phyloP scores from a whole-genome alignment of 2,329 filamentous ascomycete species.

The Xylariaceae sp. region DNA sequence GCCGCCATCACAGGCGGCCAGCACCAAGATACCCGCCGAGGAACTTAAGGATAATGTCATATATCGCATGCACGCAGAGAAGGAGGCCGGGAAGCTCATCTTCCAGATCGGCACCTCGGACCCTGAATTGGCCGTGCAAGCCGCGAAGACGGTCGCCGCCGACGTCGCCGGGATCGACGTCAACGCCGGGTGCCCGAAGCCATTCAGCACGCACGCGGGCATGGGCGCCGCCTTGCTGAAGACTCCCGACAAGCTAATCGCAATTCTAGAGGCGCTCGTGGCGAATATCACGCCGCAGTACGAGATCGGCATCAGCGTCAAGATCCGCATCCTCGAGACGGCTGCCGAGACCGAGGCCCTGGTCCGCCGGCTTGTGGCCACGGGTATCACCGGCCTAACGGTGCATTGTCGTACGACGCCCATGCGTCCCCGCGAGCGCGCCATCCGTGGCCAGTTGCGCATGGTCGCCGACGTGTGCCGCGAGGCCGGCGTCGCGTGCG shows the following conservation, averaged over 20 bases:
- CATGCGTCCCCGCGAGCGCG: constrained; percentile 86
- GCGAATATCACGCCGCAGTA: constrained; percentile 69
- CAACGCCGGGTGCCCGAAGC: constrained; percentile 97
- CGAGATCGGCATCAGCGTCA: constrained; percentile 91
- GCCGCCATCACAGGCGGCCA: constrained; percentile 64
- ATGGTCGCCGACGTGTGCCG: constrained; percentile 80
- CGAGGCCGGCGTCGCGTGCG: constrained; percentile 79
- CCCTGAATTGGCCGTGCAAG: constrained; percentile 75
- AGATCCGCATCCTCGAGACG: constrained; percentile 83
- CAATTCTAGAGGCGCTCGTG: constrained; percentile 80
- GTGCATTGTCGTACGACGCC: constrained; percentile 94
- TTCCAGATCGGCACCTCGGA: constrained; percentile 90
- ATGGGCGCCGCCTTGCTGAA: constrained; percentile 91
- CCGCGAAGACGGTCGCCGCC: constrained; percentile 74
- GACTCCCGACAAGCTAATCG: constrained; percentile 75
- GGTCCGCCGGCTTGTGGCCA: constrained; percentile 72
- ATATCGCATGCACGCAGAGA: constrained; percentile 73
- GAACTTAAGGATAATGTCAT: constrained; percentile 63
- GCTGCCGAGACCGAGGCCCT: constrained; percentile 69
- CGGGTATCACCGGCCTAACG: constrained; percentile 87
- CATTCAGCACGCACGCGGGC: constrained; percentile 86
- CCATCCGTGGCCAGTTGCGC: constrained; percentile 76
- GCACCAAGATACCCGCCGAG: constrained; percentile 46
- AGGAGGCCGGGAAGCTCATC: constrained; percentile 70
- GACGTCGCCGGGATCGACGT: constrained; percentile 95